A percentile compares a stretch with the other conserved stretches of the same genome.
Evolutionary conservation across 148 eudicot species (phyloP).

Genomic region (Fagopyrum tataricum): DNA sequence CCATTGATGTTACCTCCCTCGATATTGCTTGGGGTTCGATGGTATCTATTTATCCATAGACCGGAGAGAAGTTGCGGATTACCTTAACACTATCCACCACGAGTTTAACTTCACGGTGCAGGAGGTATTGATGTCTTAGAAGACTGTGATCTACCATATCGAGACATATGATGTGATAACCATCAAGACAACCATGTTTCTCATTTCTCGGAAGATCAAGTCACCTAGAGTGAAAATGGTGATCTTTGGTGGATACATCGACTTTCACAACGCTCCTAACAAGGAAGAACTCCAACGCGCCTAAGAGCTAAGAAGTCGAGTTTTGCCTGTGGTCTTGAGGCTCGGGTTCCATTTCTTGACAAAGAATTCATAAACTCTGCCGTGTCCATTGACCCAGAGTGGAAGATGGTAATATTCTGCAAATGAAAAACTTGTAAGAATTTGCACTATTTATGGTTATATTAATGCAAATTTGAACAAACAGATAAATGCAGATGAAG

Average conservation of each 20-base stretch:
- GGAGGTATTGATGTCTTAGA: constrained; percentile 98
- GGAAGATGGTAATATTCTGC: constrained; percentile 56
- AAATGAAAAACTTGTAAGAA: not conserved
- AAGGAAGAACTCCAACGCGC: constrained; percentile 80
- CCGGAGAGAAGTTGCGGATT: constrained; percentile 75
- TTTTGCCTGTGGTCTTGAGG: constrained; percentile 95
- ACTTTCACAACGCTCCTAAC: constrained; percentile 95
- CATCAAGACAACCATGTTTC: constrained; percentile 92
- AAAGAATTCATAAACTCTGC: constrained; percentile 78
- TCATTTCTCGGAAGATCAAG: constrained; percentile 93
- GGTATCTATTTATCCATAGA: constrained; percentile 35
- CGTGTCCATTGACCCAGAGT: constrained; percentile 85
- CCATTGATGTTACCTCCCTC: constrained; percentile 81
- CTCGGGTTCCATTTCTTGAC: constrained; percentile 86
- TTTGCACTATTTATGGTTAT: not conserved
- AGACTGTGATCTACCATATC: constrained; percentile 82
- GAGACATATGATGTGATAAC: constrained; percentile 90
- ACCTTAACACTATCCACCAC: constrained; percentile 80
- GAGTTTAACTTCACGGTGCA: constrained; percentile 87
- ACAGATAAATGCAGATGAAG: constrained; percentile 62
- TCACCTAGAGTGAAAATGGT: constrained; percentile 92
- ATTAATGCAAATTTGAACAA: not conserved
- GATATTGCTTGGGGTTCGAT: constrained; percentile 91
- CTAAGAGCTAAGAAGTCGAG: constrained; percentile 88
- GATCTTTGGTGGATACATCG: constrained; percentile 80